Evolutionary conservation across 2,329 filamentous ascomycete genomes (phyloP).

Genomic region (Sordariomycetes sp.): DNA sequence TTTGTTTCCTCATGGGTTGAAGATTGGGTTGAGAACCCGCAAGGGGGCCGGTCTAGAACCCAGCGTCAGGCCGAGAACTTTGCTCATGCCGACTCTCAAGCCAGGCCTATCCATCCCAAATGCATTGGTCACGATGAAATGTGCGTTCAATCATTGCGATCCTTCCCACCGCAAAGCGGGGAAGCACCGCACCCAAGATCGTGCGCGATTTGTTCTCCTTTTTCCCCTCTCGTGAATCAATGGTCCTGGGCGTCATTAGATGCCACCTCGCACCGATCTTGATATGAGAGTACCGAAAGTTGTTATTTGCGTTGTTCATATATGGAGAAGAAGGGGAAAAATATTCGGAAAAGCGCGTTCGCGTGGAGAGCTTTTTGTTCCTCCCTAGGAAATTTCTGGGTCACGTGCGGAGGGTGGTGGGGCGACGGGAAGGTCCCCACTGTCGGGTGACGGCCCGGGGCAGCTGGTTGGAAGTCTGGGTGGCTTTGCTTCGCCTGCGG

Average conservation of each 20-base stretch:
- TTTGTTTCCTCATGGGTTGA: no score
- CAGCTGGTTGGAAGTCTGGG: not conserved
- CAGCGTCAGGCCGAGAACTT: no score
- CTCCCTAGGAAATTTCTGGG: not conserved
- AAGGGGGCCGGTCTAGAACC: no score
- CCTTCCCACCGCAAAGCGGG: constrained; percentile 31
- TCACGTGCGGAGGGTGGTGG: not conserved
- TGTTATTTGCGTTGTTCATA: constrained; percentile 36
- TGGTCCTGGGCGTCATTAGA: constrained; percentile 31
- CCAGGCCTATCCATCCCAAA: no score
- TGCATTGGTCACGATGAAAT: constrained; percentile 14
- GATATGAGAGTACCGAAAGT: constrained; percentile 26
- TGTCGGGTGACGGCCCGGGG: not conserved
- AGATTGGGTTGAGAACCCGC: no score
- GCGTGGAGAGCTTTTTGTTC: not conserved
- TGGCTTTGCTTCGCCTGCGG: no score
- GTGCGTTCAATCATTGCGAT: constrained; percentile 49
- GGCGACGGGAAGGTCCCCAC: not conserved
- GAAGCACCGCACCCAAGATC: constrained; percentile 48
- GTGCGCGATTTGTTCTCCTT: constrained; percentile 40
- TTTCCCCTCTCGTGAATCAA: constrained; percentile 29
- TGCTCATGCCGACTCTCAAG: not conserved
- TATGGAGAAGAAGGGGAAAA: constrained; percentile 14
- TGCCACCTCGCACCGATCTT: constrained; percentile 30
- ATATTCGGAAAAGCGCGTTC: not conserved